Base-by-base conservation (phyloP, 805 yeast genomes). In the Ogataea trehaloabstinens region DNA sequence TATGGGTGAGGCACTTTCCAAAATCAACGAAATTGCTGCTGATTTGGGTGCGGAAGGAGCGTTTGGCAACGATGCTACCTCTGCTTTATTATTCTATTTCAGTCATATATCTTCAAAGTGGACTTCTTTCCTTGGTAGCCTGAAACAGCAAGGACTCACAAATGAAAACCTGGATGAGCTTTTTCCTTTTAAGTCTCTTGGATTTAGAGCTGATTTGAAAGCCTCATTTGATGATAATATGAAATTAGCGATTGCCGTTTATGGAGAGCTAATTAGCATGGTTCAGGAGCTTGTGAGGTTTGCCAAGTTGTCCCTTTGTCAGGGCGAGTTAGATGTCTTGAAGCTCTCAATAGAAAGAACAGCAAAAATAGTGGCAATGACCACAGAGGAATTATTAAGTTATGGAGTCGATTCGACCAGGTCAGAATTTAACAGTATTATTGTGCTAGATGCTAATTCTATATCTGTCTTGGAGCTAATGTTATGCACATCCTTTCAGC, bases 1-100 rank as follows among this genome's bases (percentile, higher is more conserved):
- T n/a, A n/a, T n/a, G n/a, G n/a, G n/a, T n/a, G n/a, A n/a, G n/a
- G n/a, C n/a, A 6, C 43, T 65, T 13, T 24, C 21, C 5, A 34
- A 49, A 21, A 70, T 65, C 24, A 63, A 55, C 22, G 34, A 42
- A 2, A 38, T 68, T 7, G 68, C 73, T 0, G 35, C 38, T 2
- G 30, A 45, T 3, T 24, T 68, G 20, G 55, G 49, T 1, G 44
- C 58, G 12, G 59, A 58, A 2, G 71, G 69, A 2, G 65, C 61
- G 0, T 64, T 63, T 49, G 70, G 68, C 2, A 63, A 61, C 29
- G 62, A 67, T 21, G 49, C 64, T 11, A 61, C 56, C n/a, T 56
- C 70, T 3, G 70, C 73, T 0, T 40, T 35, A 5, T 51, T 46
- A 18, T 67, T 71, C 37, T 66, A 41, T 45, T 42, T 41, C 6